Evolutionary conservation across 495 filamentous ascomycete species (phyloP), one percentile per base, ranked within the genome.

Genomic region (Penicillium tannophilum): DNA sequence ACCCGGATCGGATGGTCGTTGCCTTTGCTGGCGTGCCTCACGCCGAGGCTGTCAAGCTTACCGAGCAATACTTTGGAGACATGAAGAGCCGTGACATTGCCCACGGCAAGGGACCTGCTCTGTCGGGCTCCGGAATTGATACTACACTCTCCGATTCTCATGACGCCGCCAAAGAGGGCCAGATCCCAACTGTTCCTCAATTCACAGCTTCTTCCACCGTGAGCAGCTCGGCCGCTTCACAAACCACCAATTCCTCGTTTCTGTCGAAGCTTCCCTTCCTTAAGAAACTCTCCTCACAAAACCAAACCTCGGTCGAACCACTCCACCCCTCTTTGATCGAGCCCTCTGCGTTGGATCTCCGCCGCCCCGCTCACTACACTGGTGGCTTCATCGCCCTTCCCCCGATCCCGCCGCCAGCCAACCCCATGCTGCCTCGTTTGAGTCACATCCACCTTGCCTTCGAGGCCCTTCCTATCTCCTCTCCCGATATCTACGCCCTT

Each of bases 361-460:
- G 69, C 41, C 75, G 79, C 41, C 84, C 91, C 2, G 86, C 93
- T 4, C 90, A 90, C 65, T 98, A 98, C 72, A 98, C 94, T 5
- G 94, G 95, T 64, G 94, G 95, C 35, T 92, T 95, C 74, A 83
- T 96, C 42, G 84, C 89, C 6, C 85, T 98, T 14, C 92, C 93
- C 0, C 82, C 88, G 0, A 86, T 93, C 31, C 89, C 91, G 12
- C 84, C 86, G 0, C 88, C 92, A 0, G 75, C 84, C 0, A 94
- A 90, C 71, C 88, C 88, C 17, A 86, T 89, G 63, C 78, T 90
- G n/a, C 93, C 90, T 35, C 81, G 85, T 33, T 84, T 97, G 71
- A 93, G 89, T 41, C 88, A 98, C 68, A 90, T 98, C 58, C 91
- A 98, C 76, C 82, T 98, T 60, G 92, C 91, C 57, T 98, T 99